Evolutionary conservation across 345 rosid genomes (phyloP).

Genomic region (Eucalyptus lansdowneana): DNA sequence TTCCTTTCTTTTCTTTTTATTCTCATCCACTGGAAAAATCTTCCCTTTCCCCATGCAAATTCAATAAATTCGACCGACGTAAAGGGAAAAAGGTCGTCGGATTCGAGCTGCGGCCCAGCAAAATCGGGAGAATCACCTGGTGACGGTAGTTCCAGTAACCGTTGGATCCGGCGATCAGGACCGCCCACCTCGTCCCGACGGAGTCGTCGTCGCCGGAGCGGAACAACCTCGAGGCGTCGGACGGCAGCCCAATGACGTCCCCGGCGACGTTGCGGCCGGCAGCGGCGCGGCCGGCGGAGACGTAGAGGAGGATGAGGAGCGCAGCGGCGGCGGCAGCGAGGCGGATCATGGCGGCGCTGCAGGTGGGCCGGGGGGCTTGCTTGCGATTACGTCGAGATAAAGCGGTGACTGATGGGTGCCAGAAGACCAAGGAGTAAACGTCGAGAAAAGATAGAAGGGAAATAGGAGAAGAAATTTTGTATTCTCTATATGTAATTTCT

Average conservation of each 20-base stretch:
- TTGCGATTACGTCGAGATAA: background rate
- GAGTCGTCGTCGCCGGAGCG: constrained; percentile 25
- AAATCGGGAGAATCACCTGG: constrained; percentile 31
- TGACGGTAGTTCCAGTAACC: constrained; percentile 96
- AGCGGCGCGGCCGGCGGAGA: constrained; percentile 23
- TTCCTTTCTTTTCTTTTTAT: no score
- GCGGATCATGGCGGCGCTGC: background rate
- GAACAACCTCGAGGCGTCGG: constrained; percentile 53
- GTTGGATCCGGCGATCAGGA: constrained; percentile 82
- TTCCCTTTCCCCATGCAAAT: background rate
- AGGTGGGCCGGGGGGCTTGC: background rate
- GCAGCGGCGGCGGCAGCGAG: background rate
- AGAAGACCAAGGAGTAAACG: no score
- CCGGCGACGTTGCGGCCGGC: constrained; percentile 8
- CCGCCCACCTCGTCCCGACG: constrained; percentile 81
- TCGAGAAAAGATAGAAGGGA: no score
- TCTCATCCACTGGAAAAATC: no score
- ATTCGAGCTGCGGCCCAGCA: background rate
- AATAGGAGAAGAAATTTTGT: no score
- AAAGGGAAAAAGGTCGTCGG: background rate
- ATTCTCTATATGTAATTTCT: no score
- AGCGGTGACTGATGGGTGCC: no score
- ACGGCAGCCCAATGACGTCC: constrained; percentile 39
- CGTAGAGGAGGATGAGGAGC: constrained; percentile 11
- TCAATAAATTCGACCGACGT: background rate